Evolutionary conservation across 306 rosid genomes (phyloP).

Genomic region (Medicago truncatula): DNA sequence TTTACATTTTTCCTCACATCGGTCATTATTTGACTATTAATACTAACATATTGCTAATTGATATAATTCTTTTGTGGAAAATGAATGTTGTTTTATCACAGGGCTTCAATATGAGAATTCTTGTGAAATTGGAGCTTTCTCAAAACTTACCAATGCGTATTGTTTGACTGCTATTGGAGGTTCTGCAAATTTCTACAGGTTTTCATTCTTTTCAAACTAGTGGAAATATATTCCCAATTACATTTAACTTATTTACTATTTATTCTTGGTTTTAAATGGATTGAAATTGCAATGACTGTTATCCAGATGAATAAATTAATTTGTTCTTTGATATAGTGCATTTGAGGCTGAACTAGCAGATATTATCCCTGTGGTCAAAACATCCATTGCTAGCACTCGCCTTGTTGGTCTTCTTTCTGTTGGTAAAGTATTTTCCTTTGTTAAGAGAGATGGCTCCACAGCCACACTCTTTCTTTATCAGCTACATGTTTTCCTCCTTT

Average conservation of each 20-base stretch:
- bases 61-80: too few species aligned
- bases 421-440: conserved; percentile 49
- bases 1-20: too few species aligned
- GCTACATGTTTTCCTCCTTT: neutral
- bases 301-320: neutral
- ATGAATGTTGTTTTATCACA: conserved; percentile 30
- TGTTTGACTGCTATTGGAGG: conserved; percentile 92
- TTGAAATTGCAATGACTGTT: neutral
- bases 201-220: neutral
- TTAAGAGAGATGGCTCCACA: too few species aligned
- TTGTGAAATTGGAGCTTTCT: conserved; percentile 81
- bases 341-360: conserved; percentile 80
- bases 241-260: neutral
- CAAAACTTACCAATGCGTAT: conserved; percentile 88
- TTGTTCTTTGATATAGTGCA: conserved; percentile 46
- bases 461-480: neutral
- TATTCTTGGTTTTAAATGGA: conserved; percentile 26
- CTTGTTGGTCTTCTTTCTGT: conserved; percentile 79
- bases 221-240: too few species aligned
- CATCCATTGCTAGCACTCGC: conserved; percentile 78
- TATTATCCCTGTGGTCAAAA: conserved; percentile 74
- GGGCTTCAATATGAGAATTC: conserved; percentile 87
- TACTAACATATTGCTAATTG: too few species aligned
- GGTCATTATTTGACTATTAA: too few species aligned
- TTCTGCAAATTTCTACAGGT: conserved; percentile 84